Conservation (phyloP, 2,329 filamentous ascomycete genomes). For the Curvularia sp. region DNA sequence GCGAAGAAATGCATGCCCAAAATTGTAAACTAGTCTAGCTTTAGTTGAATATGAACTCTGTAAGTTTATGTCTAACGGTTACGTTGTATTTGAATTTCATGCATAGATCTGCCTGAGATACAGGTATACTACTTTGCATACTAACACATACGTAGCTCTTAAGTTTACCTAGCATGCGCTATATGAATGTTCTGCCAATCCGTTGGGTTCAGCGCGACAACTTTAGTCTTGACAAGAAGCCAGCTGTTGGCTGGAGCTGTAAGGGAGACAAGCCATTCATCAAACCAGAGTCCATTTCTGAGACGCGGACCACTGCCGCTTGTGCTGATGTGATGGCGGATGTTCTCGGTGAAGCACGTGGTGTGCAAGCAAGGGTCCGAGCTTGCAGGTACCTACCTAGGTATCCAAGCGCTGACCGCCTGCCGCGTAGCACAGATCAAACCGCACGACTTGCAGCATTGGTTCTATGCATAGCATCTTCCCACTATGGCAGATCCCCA, state of each 20-base stretch:
- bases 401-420: neutral
- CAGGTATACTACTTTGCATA: too few relatives aligned
- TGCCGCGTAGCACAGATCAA: neutral
- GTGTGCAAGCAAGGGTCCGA: slow-evolving; percentile 2
- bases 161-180: too few relatives aligned
- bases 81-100: too few relatives aligned
- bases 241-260: slow-evolving; percentile 49
- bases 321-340: neutral
- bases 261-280: slow-evolving; percentile 38
- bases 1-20: too few relatives aligned
- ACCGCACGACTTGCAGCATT: neutral
- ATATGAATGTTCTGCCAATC: slow-evolving; percentile 61
- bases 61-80: too few relatives aligned
- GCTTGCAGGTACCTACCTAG: slow-evolving; percentile 7
- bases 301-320: slow-evolving; percentile 40
- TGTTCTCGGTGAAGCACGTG: slow-evolving; percentile 2
- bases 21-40: too few relatives aligned
- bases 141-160: too few relatives aligned
- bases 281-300: slow-evolving; percentile 33
- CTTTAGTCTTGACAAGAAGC: slow-evolving; percentile 61
- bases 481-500: slow-evolving; percentile 28
- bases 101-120: too few relatives aligned
- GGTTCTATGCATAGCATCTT: neutral
- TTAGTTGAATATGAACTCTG: too few relatives aligned
- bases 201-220: slow-evolving; percentile 64